phyloP scores from a whole-genome alignment of 208 protist genomes.

The Trypanosoma caninum region DNA sequence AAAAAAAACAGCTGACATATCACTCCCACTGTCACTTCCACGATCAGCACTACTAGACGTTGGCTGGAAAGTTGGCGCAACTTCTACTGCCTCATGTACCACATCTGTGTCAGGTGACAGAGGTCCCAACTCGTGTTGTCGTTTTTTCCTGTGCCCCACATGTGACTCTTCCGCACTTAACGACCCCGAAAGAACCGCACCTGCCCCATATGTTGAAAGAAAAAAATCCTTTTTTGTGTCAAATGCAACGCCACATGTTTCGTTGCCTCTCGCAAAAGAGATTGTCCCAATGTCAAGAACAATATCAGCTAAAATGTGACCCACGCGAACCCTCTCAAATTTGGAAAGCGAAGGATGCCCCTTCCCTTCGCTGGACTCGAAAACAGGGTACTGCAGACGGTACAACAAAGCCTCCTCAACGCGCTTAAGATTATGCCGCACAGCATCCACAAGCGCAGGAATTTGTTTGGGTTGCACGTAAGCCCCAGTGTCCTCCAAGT shows the following conservation, averaged over 20 bases:
- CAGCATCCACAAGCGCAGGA: conserved; percentile 23
- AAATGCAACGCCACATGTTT: conserved; percentile 10
- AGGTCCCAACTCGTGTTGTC: neutral
- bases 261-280: conserved; percentile 18
- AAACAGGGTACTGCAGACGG: conserved; percentile 29
- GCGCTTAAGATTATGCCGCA: conserved; percentile 35
- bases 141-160: neutral
- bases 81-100: neutral
- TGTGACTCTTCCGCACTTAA: conserved; percentile 1
- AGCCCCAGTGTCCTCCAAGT: conserved; percentile 11
- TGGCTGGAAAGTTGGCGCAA: neutral
- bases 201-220: conserved; percentile 1
- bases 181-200: neutral
- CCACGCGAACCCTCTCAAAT: conserved; percentile 55
- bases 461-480: conserved; percentile 23
- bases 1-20: neutral
- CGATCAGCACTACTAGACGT: too few species aligned
- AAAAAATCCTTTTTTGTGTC: neutral
- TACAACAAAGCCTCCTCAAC: conserved; percentile 40
- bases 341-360: conserved; percentile 29
- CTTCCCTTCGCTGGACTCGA: neutral
- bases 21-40: conserved; percentile 9
- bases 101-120: neutral
- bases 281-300: conserved; percentile 44
- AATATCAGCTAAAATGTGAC: conserved; percentile 48